A percentile compares a stretch with the other conserved stretches of the same genome.
Conservation (phyloP, 1,139 yeast species). For the Hansenula sp. region DNA sequence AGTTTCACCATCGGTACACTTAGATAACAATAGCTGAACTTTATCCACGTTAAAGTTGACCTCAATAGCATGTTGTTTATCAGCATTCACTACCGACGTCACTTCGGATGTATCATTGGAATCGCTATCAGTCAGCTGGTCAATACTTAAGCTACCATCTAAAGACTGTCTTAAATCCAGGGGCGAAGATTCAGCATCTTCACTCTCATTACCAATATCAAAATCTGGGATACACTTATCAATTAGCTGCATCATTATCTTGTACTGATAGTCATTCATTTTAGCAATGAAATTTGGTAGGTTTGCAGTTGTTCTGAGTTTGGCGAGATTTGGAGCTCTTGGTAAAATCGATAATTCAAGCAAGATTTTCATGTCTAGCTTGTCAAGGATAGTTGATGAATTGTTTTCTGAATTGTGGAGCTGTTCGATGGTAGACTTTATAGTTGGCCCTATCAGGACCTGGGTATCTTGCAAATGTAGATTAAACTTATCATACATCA, state of each 20-base stretch:
- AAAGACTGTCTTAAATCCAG: slow-evolving; percentile 2
- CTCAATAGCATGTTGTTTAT: slow-evolving; percentile 64
- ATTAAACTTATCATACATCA: slow-evolving; percentile 87
- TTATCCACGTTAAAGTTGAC: slow-evolving; percentile 62
- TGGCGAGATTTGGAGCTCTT: slow-evolving; percentile 68
- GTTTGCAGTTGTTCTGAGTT: slow-evolving; percentile 69
- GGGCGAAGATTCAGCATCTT: slow-evolving; percentile 14
- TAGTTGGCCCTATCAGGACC: slow-evolving; percentile 78
- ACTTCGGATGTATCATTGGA: slow-evolving; percentile 6
- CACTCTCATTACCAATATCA: slow-evolving; percentile 27
- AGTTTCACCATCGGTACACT: slow-evolving; percentile 61
- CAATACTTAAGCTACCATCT: slow-evolving; percentile 7
- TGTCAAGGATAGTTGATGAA: slow-evolving; percentile 55
- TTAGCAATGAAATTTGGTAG: slow-evolving; percentile 72
- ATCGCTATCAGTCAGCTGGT: slow-evolving; percentile 21
- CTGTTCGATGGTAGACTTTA: slow-evolving; percentile 71
- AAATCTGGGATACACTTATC: slow-evolving; percentile 67
- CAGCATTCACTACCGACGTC: slow-evolving; percentile 1
- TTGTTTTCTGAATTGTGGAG: slow-evolving; percentile 44
- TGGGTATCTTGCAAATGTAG: slow-evolving; percentile 83
- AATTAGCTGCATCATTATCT: slow-evolving; percentile 74
- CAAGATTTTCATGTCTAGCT: slow-evolving; percentile 65
- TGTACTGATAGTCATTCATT: slow-evolving; percentile 86
- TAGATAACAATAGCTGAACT: slow-evolving; percentile 58
- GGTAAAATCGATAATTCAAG: slow-evolving; percentile 85